Base-by-base conservation (phyloP, 768 basidiomycete species). In the Russula compacta region DNA sequence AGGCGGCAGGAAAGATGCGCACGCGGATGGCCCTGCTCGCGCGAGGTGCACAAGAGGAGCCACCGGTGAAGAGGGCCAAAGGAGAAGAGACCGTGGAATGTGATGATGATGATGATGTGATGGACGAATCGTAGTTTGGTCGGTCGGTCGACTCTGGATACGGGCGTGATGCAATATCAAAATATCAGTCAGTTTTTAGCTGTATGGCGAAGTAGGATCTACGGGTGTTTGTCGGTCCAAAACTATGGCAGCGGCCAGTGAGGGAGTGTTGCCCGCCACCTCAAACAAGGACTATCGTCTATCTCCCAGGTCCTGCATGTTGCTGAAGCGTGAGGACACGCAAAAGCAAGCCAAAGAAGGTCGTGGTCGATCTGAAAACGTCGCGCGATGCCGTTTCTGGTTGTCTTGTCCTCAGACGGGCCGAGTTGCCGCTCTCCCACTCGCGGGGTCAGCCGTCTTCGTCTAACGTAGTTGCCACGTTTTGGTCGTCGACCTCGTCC, bases 1-100 rank as follows among this genome's bases (percentile, higher is more conserved):
- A 67, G 39, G 60, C 61, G n/a, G 56, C 48, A 12, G 65, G 65
- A 6, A 67, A 66, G 61, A 59, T 67, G 64, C 62, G 66, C 43
- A 67, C 66, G 15, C 57, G 66, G 5, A 66, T 67, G 48, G 65
- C 61, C 10, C 35, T 67, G 35, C 52, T 64, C 17, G 46, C 64
- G 46, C 59, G 38, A 12, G 51, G 46, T 6, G n/a, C 35, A 24
- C 29, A 6, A 42, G 44, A 52, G 17, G 56, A 61, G 9, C 56
- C 56, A 6, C 51, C 46, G 6, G 44, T 42, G 50, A 62, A 62
- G 39, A 58, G 35, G 52, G 17, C 33, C 6, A 58, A 54, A 53
- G 52, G 51, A 6, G 35, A 17, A 7, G 46, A 35, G 5, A 39
- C 7, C 10, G 51, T 10, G 33, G 29, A 36, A 29, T 29, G 2